A percentile compares a stretch with the other conserved stretches of the same genome.
Evolutionary conservation across 2,329 filamentous ascomycete species (phyloP).

Genomic region (Fusarium caatingaense): DNA sequence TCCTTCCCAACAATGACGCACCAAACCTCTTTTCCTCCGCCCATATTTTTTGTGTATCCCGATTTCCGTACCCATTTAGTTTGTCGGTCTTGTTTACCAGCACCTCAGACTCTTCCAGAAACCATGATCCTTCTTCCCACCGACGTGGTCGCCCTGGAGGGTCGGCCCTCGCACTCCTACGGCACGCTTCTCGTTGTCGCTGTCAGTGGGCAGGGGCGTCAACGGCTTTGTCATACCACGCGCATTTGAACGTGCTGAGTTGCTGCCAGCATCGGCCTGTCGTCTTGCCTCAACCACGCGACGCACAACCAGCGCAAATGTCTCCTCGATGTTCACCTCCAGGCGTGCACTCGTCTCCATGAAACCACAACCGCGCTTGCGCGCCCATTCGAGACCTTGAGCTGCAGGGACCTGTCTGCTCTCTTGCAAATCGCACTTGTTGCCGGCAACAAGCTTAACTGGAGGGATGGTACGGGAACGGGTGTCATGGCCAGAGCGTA

Average conservation of each 20-base stretch:
- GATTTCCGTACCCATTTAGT: background rate
- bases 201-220: slow-evolving; percentile 61
- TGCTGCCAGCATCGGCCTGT: slow-evolving; percentile 60
- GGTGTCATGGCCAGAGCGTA: slow-evolving; percentile 48
- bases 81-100: slow-evolving; percentile 58
- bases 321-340: slow-evolving; percentile 91
- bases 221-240: slow-evolving; percentile 69
- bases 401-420: slow-evolving; percentile 75
- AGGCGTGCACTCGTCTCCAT: slow-evolving; percentile 90
- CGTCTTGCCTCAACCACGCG: slow-evolving; percentile 69
- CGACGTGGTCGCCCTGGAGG: slow-evolving; percentile 57
- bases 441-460: slow-evolving; percentile 85
- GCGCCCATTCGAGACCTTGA: slow-evolving; percentile 81
- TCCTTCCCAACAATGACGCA: slow-evolving; percentile 26
- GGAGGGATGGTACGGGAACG: slow-evolving; percentile 70
- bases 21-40: background rate
- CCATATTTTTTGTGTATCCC: background rate
- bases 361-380: slow-evolving; percentile 79
- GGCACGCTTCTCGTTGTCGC: slow-evolving; percentile 58
- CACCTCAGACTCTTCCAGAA: slow-evolving; percentile 69
- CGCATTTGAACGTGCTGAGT: slow-evolving; percentile 58
- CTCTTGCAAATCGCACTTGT: slow-evolving; percentile 85
- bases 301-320: slow-evolving; percentile 77
- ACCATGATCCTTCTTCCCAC: slow-evolving; percentile 54
- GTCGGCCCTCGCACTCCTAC: slow-evolving; percentile 59